Evolutionary conservation across 768 basidiomycete species (phyloP).

Genomic region (Suillus placidus): DNA sequence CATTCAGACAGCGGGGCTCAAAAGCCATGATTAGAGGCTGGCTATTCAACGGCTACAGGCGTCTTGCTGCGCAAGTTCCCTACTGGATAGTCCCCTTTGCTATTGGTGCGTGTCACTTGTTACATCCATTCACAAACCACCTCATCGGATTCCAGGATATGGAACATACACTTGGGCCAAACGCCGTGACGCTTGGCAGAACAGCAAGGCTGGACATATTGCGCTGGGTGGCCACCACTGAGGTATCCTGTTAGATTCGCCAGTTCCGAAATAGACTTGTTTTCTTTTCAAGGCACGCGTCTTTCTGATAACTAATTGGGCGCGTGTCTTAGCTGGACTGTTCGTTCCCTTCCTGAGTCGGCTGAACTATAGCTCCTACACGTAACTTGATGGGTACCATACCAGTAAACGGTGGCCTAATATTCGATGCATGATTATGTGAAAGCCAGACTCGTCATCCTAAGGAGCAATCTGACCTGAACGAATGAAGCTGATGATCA

Average conservation of each 20-base stretch:
- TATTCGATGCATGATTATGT: neutral
- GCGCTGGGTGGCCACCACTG: slow-evolving; percentile 39
- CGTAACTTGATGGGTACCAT: neutral
- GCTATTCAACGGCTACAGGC: slow-evolving; percentile 85
- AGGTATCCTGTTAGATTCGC: slow-evolving; percentile 7
- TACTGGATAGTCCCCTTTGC: slow-evolving; percentile 82
- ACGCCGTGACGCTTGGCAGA: slow-evolving; percentile 61
- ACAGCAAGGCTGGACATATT: slow-evolving; percentile 82
- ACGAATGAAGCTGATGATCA: neutral
- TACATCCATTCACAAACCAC: neutral
- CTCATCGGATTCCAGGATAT: slow-evolving; percentile 56
- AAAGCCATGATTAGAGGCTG: slow-evolving; percentile 73
- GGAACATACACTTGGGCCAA: slow-evolving; percentile 81
- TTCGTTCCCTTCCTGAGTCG: neutral
- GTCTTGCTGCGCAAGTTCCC: slow-evolving; percentile 70
- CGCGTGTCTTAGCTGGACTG: neutral
- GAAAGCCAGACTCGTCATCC: neutral
- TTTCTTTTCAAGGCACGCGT: neutral
- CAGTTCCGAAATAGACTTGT: slow-evolving; percentile 7
- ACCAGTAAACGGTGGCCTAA: neutral
- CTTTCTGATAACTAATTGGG: neutral
- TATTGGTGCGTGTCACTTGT: slow-evolving; percentile 57
- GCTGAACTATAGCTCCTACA: neutral
- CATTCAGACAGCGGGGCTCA: slow-evolving; percentile 74
- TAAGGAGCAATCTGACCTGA: neutral